Evolutionary conservation across 2,329 filamentous ascomycete species (phyloP), one percentile per base, ranked within the genome.

Genomic region (Aureobasidium uvarum): DNA sequence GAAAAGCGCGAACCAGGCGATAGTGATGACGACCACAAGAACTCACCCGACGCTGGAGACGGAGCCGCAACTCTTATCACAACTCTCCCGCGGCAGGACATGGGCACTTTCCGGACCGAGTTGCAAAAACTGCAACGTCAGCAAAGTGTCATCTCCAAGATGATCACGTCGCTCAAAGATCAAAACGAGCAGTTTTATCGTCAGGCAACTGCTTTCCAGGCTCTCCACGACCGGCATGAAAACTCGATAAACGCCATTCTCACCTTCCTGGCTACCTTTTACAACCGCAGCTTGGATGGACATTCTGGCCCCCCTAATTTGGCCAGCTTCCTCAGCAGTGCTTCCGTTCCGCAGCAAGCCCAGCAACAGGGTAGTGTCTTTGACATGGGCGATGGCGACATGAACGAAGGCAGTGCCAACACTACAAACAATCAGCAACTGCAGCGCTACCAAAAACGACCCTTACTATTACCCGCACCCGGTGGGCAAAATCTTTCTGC

Each of bases 191-290:
- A 94, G 68, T 84, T 97, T 36, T 96, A 93, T 72, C 89, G 90
- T 65, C 92, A 97, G 76, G 93, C 94, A 0, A 84, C 90, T 51
- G 88, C 90, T 66, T 97, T 97, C 74, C 93, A 98, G 76, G 90
- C 86, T 66, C 87, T 96, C 74, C 94, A 98, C 73, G 92, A 94
- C 71, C 88, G 95, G n/a, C 95, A 99, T 73, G 95, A 99, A 75
- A 96, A 94, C 74, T 97, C 94, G 0, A 98, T 99, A 77, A 98
- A 97, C 73, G 94, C 94, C n/a, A 98, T 99, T 68, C 84, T 99
- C 48, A 96, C 93, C 58, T 98, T 99, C 76, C 84, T 99, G 23
- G 95, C 94, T 52, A 98, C 96, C 14, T 94, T 99, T 48, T 99
- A 98, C 78, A 90, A 96, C 68, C 89, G 96, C 73, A 96, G 92